These are phyloP conservation scores for Cadophora luteo-olivacea DNA, from an alignment of 2,329 filamentous ascomycete species.

Conservation along the genomic window DNA sequence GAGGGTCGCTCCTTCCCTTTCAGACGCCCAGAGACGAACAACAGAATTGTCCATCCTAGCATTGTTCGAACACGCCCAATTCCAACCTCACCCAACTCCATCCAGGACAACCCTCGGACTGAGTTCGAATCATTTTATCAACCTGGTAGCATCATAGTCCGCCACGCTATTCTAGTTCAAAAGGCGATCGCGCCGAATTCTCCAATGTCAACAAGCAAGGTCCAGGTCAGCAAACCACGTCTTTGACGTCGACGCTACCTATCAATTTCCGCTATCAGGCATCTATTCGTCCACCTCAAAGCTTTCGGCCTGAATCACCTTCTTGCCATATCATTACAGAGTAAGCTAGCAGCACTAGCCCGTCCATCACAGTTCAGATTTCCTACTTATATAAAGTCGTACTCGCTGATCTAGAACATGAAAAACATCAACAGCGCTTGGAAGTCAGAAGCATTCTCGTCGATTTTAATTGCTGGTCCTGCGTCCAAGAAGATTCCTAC, in stretches of 20 bases:
- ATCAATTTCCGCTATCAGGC: neutral
- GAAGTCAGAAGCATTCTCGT: neutral
- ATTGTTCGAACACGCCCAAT: neutral
- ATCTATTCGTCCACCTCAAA: neutral
- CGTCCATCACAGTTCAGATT: neutral
- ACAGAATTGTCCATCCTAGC: too few relatives aligned
- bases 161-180: too few relatives aligned
- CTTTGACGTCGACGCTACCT: neutral
- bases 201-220: neutral
- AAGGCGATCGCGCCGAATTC: neutral
- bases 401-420: neutral
- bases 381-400: neutral
- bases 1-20: conserved; percentile 5
- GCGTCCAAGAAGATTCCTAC: neutral
- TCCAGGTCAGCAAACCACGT: neutral
- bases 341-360: neutral
- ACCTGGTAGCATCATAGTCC: too few relatives aligned
- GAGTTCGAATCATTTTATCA: too few relatives aligned
- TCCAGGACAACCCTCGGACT: too few relatives aligned
- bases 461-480: neutral
- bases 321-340: neutral
- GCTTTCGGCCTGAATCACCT: conserved; percentile 5
- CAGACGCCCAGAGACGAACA: neutral
- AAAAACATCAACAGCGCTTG: neutral
- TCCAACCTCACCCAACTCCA: neutral